Evolutionary conservation across 164 flowering plant genomes (phyloP), one percentile per base, ranked within the genome.

Genomic region (Tetrastigma voinierianum): DNA sequence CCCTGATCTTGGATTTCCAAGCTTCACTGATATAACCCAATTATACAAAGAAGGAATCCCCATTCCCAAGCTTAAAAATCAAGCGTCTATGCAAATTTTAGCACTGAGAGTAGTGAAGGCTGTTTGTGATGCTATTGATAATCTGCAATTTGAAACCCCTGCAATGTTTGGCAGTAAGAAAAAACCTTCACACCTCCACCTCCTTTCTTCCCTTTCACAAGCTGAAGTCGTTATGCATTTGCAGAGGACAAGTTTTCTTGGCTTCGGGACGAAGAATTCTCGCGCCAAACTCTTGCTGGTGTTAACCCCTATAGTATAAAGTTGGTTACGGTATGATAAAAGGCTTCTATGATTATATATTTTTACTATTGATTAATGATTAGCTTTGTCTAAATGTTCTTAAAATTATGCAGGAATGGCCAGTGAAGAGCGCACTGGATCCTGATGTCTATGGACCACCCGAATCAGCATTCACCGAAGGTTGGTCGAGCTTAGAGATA

Each of bases 401-500:
- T 32, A 32, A 32, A 70, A 40, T 45, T 1, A 8, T 67, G 25
- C 67, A 84, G 88, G 86, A 82, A 65, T 84, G 86, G 84, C 86
- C 88, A 44, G 10, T 82, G 74, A 77, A 65, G 66, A 84, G 88
- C 46, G 72, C 67, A 14, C 88, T 84, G 9, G 84, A 84, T 24
- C 84, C 84, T 4, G 55, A 72, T 15, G 51, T 74, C 10, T 84
- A 82, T 65, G 86, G 86, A 0, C 76, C 82, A 11, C 67, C 66
- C 1, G 83, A 82, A 67, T 82, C 83, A 49, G 76, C 74, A 55
- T 75, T 82, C 49, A 78, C 83, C 6, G 69, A 53, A 45, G 78
- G 49, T 5, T 78, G 6, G 49, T 83, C 2, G 80, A 77, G 61
- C 1, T n/a, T 51, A 62, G 70, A 70, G 53, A 79, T 83, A 23